These are phyloP conservation scores for Amauroascus verrucosus DNA, from an alignment of 2,329 filamentous ascomycete species.

Conservation along the genomic window DNA sequence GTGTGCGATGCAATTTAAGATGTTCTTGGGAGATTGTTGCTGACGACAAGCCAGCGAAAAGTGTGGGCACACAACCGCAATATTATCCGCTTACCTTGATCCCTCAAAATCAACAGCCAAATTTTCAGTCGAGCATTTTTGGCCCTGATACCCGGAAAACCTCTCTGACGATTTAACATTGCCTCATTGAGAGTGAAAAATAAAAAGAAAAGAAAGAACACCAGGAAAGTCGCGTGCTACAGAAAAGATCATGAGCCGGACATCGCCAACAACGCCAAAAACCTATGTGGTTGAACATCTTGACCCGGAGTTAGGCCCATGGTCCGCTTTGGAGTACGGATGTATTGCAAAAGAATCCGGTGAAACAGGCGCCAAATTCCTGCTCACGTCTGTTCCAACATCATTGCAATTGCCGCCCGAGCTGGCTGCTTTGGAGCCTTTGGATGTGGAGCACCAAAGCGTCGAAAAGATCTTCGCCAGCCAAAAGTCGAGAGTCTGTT, in stretches of 20 bases:
- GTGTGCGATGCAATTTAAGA: no score
- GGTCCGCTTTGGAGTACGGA: constrained; percentile 88
- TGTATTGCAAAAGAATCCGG: constrained; percentile 75
- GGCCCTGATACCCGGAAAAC: background rate
- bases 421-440: constrained; percentile 51
- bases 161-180: no score
- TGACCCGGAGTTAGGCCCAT: constrained; percentile 83
- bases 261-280: constrained; percentile 13
- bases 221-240: background rate
- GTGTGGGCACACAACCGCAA: background rate
- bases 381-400: constrained; percentile 68
- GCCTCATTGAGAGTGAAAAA: no score
- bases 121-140: background rate
- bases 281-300: constrained; percentile 95
- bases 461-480: constrained; percentile 72
- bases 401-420: constrained; percentile 51
- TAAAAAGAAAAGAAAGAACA: background rate
- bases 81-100: background rate
- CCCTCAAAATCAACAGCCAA: background rate
- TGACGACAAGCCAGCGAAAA: background rate
- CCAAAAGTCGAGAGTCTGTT: constrained; percentile 66
- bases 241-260: background rate
- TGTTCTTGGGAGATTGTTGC: background rate
- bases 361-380: constrained; percentile 56
- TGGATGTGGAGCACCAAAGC: constrained; percentile 62